These are phyloP conservation scores for Sistotremastrum suecicum DNA, from an alignment of 768 basidiomycete species.

Conservation along the genomic window DNA sequence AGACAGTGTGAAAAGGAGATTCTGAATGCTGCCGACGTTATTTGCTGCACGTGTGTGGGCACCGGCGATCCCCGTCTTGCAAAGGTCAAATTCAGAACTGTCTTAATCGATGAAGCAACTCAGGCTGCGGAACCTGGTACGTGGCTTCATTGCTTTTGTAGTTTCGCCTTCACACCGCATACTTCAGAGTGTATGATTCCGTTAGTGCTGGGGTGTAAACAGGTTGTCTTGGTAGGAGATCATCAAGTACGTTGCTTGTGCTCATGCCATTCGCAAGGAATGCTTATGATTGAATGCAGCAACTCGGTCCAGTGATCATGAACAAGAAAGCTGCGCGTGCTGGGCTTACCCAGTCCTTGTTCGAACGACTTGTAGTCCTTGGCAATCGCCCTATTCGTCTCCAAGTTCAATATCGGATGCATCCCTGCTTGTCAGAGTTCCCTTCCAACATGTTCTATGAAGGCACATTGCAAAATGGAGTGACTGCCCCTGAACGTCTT, in stretches of 20 bases:
- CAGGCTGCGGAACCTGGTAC: slow-evolving; percentile 94
- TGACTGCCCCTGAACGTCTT: slow-evolving; percentile 93
- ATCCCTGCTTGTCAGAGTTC: slow-evolving; percentile 97
- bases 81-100: slow-evolving; percentile 97
- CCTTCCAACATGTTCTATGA: slow-evolving; percentile 99
- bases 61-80: slow-evolving; percentile 91
- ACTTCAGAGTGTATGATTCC: slow-evolving; percentile 95
- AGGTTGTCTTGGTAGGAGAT: slow-evolving; percentile 95
- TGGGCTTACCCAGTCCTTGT: slow-evolving; percentile 93
- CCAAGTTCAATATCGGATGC: slow-evolving; percentile 99
- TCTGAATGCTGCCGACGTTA: slow-evolving; percentile 86
- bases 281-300: slow-evolving; percentile 25
- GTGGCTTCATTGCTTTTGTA: slow-evolving; percentile 7
- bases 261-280: slow-evolving; percentile 1
- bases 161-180: slow-evolving; percentile 7
- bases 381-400: slow-evolving; percentile 94
- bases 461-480: slow-evolving; percentile 96
- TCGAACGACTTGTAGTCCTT: slow-evolving; percentile 91
- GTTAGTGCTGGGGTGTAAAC: slow-evolving; percentile 93
- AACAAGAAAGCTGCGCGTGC: slow-evolving; percentile 99
- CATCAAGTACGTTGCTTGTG: slow-evolving; percentile 34
- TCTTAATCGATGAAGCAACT: slow-evolving; percentile 96
- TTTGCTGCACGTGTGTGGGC: slow-evolving; percentile 97
- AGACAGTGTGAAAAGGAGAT: slow-evolving; percentile 98
- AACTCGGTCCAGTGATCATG: slow-evolving; percentile 99